Percentiles rank a stretch among this genome's conserved stretches.
These are phyloP conservation scores for Chytriomyces hyalinus DNA, from an alignment of 192 early-diverging fungal genomes.

Conservation along the genomic window DNA sequence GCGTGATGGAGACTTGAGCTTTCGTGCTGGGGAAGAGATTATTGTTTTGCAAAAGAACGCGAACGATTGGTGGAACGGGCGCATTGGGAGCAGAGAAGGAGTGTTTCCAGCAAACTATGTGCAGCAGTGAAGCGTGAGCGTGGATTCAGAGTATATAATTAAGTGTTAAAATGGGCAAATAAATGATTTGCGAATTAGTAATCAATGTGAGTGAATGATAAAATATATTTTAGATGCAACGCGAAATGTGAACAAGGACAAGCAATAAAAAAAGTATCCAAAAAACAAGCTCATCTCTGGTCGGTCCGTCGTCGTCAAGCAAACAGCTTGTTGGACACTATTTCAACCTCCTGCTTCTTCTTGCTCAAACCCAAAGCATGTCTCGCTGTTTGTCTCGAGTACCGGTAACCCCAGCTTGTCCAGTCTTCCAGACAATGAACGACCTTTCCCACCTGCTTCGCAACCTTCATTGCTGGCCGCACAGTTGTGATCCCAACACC, in stretches of 20 bases:
- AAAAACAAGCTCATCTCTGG: not conserved
- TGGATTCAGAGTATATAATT: too few species aligned
- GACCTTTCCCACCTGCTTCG: not conserved
- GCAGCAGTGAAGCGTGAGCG: not conserved
- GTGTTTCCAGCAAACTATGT: conserved; percentile 64
- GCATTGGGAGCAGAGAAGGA: conserved; percentile 68
- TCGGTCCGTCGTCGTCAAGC: not conserved
- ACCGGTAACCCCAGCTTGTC: conserved; percentile 19
- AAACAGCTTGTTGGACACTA: not conserved
- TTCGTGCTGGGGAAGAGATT: conserved; percentile 68
- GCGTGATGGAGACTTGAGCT: conserved; percentile 59
- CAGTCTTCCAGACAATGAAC: not conserved
- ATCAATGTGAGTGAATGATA: not conserved
- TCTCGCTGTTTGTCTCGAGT: conserved; percentile 16
- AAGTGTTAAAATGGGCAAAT: not conserved
- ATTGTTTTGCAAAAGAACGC: conserved; percentile 67
- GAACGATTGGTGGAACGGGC: conserved; percentile 94
- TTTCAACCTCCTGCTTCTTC: not conserved
- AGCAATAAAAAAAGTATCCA: not conserved
- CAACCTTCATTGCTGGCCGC: conserved; percentile 5
- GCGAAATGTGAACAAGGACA: not conserved
- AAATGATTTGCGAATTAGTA: not conserved
- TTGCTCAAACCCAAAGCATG: conserved; percentile 18
- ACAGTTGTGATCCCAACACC: conserved; percentile 11
- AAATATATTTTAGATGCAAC: not conserved